Evolutionary conservation across 2,329 filamentous ascomycete genomes (phyloP).

Genomic region (Verticillium longisporum): DNA sequence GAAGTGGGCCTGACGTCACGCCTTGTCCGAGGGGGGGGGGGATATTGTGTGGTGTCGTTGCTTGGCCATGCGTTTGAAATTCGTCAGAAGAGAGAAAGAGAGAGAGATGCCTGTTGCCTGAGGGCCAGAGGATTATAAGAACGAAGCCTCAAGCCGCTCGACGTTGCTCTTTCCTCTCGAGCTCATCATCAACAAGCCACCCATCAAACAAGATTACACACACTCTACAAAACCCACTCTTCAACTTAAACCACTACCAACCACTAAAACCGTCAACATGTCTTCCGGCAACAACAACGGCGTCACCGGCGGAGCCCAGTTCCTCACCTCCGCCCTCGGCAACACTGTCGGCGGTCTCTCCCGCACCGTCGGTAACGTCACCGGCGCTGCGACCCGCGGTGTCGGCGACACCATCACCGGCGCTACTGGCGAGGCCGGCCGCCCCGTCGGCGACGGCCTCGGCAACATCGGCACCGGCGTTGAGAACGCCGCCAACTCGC

Average conservation of each 20-base stretch:
- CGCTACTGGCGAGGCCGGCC: constrained; percentile 45
- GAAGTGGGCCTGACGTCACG: constrained; percentile 2
- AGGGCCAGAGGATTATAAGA: not conserved
- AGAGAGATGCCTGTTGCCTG: not conserved
- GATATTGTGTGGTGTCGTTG: not conserved
- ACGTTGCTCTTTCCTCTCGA: not conserved
- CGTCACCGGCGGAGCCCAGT: constrained; percentile 26
- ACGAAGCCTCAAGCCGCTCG: not conserved
- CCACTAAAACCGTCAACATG: not conserved
- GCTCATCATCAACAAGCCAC: not conserved
- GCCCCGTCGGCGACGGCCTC: constrained; percentile 48
- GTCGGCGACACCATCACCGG: constrained; percentile 48
- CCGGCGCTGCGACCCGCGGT: constrained; percentile 47
- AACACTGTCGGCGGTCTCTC: constrained; percentile 32
- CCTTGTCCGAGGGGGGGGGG: not conserved
- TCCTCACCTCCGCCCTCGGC: constrained; percentile 31
- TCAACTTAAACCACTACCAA: not conserved
- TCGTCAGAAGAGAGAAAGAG: not conserved
- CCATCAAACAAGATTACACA: not conserved
- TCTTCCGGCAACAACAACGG: constrained; percentile 9
- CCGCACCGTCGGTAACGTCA: constrained; percentile 32
- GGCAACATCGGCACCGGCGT: constrained; percentile 45
- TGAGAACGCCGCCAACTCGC: constrained; percentile 38
- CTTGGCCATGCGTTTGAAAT: not conserved
- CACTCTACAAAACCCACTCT: not conserved